Evolutionary conservation across 163 green algal genomes (phyloP).

Genomic region (Scenedesmus sp.): DNA sequence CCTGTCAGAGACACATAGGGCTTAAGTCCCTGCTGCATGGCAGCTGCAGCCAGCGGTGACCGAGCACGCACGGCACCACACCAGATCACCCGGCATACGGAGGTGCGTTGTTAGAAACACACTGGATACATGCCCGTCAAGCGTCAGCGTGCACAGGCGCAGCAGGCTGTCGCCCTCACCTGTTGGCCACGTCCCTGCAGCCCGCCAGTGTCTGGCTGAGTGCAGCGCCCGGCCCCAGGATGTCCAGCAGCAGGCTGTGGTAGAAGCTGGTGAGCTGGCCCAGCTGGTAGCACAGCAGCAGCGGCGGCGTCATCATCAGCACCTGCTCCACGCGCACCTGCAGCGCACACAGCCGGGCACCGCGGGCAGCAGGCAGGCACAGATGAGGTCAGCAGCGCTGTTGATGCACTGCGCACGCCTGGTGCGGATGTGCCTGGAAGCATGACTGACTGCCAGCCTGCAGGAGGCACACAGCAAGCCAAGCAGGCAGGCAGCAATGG

Average conservation of each 20-base stretch:
- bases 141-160: not conserved
- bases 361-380: no score
- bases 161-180: not conserved
- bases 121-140: no score
- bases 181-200: constrained; percentile 67
- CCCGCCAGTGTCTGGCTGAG: constrained; percentile 63
- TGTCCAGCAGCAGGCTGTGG: constrained; percentile 72
- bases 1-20: no score
- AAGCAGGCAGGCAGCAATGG: not conserved
- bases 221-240: constrained; percentile 74
- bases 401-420: no score
- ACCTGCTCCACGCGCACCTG: constrained; percentile 90
- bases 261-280: constrained; percentile 95
- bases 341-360: not conserved
- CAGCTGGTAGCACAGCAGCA: constrained; percentile 92
- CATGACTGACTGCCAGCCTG: no score
- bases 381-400: no score
- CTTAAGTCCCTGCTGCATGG: no score
- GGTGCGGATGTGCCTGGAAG: no score
- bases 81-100: no score
- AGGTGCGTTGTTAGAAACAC: no score
- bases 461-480: not conserved
- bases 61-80: no score
- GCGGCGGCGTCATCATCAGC: constrained; percentile 83
- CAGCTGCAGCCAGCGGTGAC: no score